phyloP scores from a whole-genome alignment of 1,284 basidiomycete genomes.

The Cerioporus squamosus region DNA sequence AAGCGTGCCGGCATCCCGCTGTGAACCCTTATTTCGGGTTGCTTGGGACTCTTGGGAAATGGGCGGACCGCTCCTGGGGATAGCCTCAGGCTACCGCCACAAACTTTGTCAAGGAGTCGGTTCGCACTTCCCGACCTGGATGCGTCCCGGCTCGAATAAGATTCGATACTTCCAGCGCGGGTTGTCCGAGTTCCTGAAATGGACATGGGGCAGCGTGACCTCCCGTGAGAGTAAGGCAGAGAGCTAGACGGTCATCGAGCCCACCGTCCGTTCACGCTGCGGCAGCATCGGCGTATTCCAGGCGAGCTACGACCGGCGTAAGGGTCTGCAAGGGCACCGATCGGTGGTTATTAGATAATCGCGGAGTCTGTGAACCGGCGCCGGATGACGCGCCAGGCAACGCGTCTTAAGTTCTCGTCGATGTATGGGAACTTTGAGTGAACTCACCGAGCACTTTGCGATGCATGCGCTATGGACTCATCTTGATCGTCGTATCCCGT shows the following conservation, averaged over 20 bases:
- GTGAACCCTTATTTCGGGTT: neutral
- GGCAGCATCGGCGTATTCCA: neutral
- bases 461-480: too few species aligned
- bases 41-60: neutral
- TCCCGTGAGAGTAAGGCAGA: neutral
- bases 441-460: too few species aligned
- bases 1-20: slow-evolving; percentile 3
- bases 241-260: neutral
- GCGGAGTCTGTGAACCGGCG: neutral
- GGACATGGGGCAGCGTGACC: neutral
- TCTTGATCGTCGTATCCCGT: too few species aligned
- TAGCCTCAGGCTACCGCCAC: neutral
- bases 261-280: neutral
- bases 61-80: neutral
- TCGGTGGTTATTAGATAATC: slow-evolving; percentile 8
- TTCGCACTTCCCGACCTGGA: neutral
- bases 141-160: neutral
- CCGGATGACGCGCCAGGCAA: neutral
- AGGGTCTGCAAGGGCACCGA: neutral
- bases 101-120: neutral
- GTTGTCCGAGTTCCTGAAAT: neutral
- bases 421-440: too few species aligned
- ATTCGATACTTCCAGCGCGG: neutral
- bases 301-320: neutral
- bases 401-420: too few species aligned